A percentile compares a stretch with the other conserved stretches of the same genome.
Evolutionary conservation across 2,329 filamentous ascomycete species (phyloP).

Genomic region (Penicillium sp.): DNA sequence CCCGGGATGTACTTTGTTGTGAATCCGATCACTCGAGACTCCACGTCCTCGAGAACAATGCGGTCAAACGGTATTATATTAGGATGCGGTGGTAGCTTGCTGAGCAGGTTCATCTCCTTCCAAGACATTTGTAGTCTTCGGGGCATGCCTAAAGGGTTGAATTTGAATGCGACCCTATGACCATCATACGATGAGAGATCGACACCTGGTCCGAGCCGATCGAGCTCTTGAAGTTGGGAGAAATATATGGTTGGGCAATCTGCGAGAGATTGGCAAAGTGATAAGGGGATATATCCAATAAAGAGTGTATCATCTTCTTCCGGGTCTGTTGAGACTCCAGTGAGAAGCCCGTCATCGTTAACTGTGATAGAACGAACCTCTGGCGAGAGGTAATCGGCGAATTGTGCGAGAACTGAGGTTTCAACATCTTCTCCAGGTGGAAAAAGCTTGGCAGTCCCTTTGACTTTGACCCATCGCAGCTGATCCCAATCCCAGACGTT

Average conservation of each 20-base stretch:
- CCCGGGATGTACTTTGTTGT: conserved; percentile 24
- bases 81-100: conserved; percentile 22
- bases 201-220: conserved; percentile 18
- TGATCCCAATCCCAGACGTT: conserved; percentile 25
- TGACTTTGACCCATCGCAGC: conserved; percentile 18
- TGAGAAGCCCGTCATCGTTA: conserved; percentile 19
- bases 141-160: conserved; percentile 13
- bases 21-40: conserved; percentile 27
- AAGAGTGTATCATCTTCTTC: conserved; percentile 19
- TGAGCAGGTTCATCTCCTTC: conserved; percentile 26
- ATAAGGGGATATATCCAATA: conserved; percentile 18
- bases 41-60: conserved; percentile 23
- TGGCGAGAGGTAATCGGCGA: conserved; percentile 18
- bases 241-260: conserved; percentile 12
- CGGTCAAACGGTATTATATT: conserved; percentile 29
- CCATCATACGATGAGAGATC: conserved; percentile 12
- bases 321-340: conserved; percentile 17
- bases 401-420: conserved; percentile 13
- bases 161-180: conserved; percentile 20
- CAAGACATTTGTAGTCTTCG: conserved; percentile 18
- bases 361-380: conserved; percentile 18
- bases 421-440: no score
- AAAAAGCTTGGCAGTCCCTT: no score
- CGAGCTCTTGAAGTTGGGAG: conserved; percentile 17
- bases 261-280: conserved; percentile 7